Percentiles rank a stretch among this genome's conserved stretches.
Evolutionary conservation across 257 asterid genomes (phyloP).

Genomic region (Henckelia pumila): DNA sequence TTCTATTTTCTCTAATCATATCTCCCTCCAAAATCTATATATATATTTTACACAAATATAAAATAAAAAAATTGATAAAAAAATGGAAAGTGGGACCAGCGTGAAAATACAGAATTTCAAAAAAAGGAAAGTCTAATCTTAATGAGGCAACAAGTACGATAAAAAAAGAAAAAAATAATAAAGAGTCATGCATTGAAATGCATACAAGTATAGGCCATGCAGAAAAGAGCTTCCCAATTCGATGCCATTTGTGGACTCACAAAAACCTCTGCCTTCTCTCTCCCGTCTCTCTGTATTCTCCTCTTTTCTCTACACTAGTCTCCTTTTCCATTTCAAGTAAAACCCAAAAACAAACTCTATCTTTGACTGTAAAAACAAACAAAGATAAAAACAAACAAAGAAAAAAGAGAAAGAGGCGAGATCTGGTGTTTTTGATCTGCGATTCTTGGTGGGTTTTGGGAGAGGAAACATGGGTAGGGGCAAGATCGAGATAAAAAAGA

Average conservation of each 20-base stretch:
- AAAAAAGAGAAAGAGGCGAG: constrained; percentile 1
- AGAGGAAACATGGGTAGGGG: constrained; percentile 66
- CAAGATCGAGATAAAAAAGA: constrained; percentile 72
- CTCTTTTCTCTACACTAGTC: constrained; percentile 11
- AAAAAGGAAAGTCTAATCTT: background rate
- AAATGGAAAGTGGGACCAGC: background rate
- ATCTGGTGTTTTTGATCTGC: background rate
- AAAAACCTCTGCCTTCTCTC: constrained; percentile 30
- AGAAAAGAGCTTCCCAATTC: constrained; percentile 61
- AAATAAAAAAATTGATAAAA: too few relatives aligned
- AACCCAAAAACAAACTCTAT: constrained; percentile 19
- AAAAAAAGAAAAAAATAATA: too few relatives aligned
- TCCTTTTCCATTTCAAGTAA: constrained; percentile 34
- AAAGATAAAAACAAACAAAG: too few relatives aligned
- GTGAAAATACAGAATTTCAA: background rate
- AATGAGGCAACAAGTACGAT: background rate
- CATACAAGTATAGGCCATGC: constrained; percentile 46
- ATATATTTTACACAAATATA: too few relatives aligned
- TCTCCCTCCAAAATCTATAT: too few relatives aligned
- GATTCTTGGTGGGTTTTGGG: constrained; percentile 32
- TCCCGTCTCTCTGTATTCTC: constrained; percentile 45
- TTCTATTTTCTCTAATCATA: background rate
- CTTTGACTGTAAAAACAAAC: background rate
- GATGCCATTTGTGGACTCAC: constrained; percentile 64
- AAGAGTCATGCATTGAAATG: constrained; percentile 16